phyloP scores from a whole-genome alignment of 2,329 filamentous ascomycete species.

The Hypoxylon rubiginosum region DNA sequence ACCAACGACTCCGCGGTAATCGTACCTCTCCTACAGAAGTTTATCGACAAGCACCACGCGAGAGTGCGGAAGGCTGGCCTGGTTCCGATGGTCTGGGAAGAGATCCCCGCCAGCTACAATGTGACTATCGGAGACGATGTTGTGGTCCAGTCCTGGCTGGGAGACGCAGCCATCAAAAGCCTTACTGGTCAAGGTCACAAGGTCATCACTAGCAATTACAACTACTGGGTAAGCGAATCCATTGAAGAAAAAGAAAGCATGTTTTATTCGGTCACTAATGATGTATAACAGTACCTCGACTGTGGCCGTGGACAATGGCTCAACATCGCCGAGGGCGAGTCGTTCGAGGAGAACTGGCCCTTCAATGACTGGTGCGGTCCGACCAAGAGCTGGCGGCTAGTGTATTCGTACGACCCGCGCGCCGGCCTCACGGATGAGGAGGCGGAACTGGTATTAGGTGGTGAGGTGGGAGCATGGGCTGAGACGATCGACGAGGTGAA shows the following conservation, averaged over 20 bases:
- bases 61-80: slow-evolving; percentile 74
- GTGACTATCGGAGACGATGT: slow-evolving; percentile 78
- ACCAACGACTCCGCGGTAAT: slow-evolving; percentile 76
- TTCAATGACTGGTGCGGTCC: slow-evolving; percentile 87
- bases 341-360: slow-evolving; percentile 70
- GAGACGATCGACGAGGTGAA: slow-evolving; percentile 84
- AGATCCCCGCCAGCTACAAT: slow-evolving; percentile 85
- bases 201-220: slow-evolving; percentile 81
- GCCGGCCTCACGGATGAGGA: slow-evolving; percentile 71
- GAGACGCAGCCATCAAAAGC: slow-evolving; percentile 70
- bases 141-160: slow-evolving; percentile 84
- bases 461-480: slow-evolving; percentile 85
- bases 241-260: not conserved
- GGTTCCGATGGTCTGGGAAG: slow-evolving; percentile 87
- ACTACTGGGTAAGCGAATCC: slow-evolving; percentile 74
- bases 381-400: slow-evolving; percentile 82
- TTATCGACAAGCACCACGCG: slow-evolving; percentile 78
- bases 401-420: slow-evolving; percentile 85
- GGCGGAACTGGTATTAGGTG: slow-evolving; percentile 79
- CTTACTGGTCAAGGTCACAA: slow-evolving; percentile 75
- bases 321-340: slow-evolving; percentile 72
- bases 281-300: slow-evolving; percentile 75
- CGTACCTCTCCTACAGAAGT: slow-evolving; percentile 81
- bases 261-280: not conserved
- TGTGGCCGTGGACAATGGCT: slow-evolving; percentile 86